Percentiles rank a stretch among this genome's conserved stretches.
phyloP scores from a whole-genome alignment of 139 green algal species.

The Chlorella sp. region DNA sequence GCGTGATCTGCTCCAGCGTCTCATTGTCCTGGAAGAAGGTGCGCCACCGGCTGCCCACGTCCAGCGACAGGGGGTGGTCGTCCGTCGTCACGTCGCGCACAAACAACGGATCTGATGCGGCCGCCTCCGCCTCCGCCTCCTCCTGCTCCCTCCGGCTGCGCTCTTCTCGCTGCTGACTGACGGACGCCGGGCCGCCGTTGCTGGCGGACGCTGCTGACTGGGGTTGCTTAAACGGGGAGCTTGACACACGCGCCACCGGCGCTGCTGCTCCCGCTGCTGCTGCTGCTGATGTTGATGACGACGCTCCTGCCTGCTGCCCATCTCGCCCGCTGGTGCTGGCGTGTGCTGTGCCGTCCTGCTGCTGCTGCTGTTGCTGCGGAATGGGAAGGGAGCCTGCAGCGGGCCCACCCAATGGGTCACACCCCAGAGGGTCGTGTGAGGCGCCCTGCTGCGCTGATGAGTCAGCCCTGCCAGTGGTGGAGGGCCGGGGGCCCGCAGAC shows the following conservation, averaged over 20 bases:
- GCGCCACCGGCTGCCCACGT: constrained; percentile 59
- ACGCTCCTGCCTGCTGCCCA: too few species aligned
- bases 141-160: background rate
- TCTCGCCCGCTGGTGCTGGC: background rate
- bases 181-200: too few species aligned
- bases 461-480: too few species aligned
- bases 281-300: constrained; percentile 11
- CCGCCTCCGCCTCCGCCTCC: background rate
- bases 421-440: too few species aligned
- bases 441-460: too few species aligned
- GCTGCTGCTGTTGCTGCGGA: too few species aligned
- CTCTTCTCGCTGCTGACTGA: background rate
- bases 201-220: background rate
- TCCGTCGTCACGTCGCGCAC: constrained; percentile 13
- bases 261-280: constrained; percentile 8
- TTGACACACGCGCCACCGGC: background rate
- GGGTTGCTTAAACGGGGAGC: background rate
- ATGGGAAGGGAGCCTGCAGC: too few species aligned
- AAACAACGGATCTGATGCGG: constrained; percentile 3
- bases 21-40: constrained; percentile 84
- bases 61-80: constrained; percentile 79
- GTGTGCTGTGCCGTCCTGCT: too few species aligned
- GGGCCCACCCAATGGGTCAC: too few species aligned
- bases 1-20: constrained; percentile 84
- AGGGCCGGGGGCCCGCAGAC: background rate